Evolutionary conservation across 495 filamentous ascomycete genomes (phyloP), one percentile per base, ranked within the genome.

Genomic region (Trichocladium antarcticum): DNA sequence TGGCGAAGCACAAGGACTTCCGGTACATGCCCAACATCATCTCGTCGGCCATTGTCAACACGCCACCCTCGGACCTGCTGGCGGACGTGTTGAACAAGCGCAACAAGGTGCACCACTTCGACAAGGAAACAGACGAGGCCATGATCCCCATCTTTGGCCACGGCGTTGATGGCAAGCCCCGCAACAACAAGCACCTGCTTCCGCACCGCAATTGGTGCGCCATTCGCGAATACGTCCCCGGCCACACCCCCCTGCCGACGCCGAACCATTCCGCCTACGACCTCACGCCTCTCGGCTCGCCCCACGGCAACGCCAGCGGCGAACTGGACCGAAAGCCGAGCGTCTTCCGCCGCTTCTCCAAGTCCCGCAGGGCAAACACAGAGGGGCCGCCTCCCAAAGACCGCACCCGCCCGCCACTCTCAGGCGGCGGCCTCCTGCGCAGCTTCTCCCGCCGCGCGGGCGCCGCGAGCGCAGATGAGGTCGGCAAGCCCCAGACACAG

Each of bases 131-230:
- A 0, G 88, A 97, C 49, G 92, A 98, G 65, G 81, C 89, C 59
- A 90, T 97, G 84, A 87, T 95, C 44, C 87, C 92, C 1, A 79
- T 97, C 45, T 98, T 98, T 64, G 74, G 71, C 0, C 79, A 84
- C 42, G 92, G 94, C 58, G 87, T 95, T 2, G 88, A 95, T 57
- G 85, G 85, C 37, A 89, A 88, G 59, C 71, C 79, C 10, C 78
- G 92, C 51, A 95, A 93, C 59, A 98, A 98, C 66, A 90, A 87
- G 56, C 78, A 80, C 47, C 69, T 98, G n/a, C 74, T 98, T 11
- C 89, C 89, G 22, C 81, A 93, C 34, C 77, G 89, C 24, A 96
- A 96, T 57, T 96, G 87, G 85, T 94, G 87, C 65, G 84, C 85
- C 6, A 89, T 96, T 51, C 76, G 84, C 24, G 71, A 81, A 57